These are phyloP conservation scores for Endothia cerciana DNA, from an alignment of 2,329 filamentous ascomycete species.

Conservation along the genomic window DNA sequence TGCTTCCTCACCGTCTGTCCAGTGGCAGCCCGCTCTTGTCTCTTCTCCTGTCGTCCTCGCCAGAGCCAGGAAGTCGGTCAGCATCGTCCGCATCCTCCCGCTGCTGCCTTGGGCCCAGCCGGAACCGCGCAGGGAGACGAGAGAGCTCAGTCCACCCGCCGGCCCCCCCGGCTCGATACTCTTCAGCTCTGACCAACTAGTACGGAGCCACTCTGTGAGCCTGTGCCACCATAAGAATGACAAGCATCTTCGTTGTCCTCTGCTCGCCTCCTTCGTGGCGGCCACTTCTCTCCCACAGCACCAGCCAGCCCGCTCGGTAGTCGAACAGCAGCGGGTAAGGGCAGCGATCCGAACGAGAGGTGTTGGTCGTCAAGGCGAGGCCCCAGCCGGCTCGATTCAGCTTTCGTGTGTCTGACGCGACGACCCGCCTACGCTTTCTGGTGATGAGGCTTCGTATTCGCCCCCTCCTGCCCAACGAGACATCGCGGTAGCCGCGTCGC, in stretches of 20 bases:
- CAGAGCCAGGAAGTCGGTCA: slow-evolving; percentile 3
- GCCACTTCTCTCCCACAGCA: slow-evolving; percentile 6
- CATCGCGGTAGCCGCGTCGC: slow-evolving; percentile 11
- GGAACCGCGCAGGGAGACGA: slow-evolving; percentile 7
- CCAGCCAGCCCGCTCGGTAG: not conserved
- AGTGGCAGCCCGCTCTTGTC: slow-evolving; percentile 23
- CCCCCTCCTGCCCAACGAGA: slow-evolving; percentile 10
- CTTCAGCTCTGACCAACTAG: slow-evolving; percentile 27
- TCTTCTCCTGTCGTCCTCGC: not conserved
- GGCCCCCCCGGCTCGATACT: slow-evolving; percentile 16
- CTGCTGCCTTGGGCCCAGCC: not conserved
- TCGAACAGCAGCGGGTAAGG: slow-evolving; percentile 22
- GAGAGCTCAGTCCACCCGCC: slow-evolving; percentile 21
- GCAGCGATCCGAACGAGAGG: slow-evolving; percentile 13
- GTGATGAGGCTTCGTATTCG: slow-evolving; percentile 13
- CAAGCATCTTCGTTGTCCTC: slow-evolving; percentile 14
- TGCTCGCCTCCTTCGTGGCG: slow-evolving; percentile 13
- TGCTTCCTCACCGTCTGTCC: slow-evolving; percentile 12
- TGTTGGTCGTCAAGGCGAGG: slow-evolving; percentile 8
- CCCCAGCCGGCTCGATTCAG: slow-evolving; percentile 11
- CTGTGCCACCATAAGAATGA: slow-evolving; percentile 28
- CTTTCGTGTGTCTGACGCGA: slow-evolving; percentile 17
- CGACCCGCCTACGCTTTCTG: slow-evolving; percentile 17
- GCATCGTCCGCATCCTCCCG: not conserved
- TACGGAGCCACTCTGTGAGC: slow-evolving; percentile 24